Evolutionary conservation across 2,329 filamentous ascomycete genomes (phyloP).

Genomic region (Cordyceps militaris): DNA sequence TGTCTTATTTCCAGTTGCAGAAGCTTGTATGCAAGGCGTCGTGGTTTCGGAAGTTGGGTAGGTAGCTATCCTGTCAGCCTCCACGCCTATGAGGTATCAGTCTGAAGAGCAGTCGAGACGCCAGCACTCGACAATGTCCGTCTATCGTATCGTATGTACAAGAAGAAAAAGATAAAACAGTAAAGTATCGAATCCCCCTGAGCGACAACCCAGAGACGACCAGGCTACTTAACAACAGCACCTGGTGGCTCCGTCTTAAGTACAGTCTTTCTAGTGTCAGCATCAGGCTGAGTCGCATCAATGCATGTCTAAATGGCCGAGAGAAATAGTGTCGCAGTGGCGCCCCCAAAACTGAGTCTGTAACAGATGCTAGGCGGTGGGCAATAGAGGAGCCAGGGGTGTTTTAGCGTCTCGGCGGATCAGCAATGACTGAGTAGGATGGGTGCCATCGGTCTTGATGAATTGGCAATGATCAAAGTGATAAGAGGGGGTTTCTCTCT

Average conservation of each 20-base stretch:
- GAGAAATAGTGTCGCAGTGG: constrained; percentile 1
- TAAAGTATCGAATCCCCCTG: not conserved
- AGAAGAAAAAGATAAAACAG: not conserved
- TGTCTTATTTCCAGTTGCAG: not conserved
- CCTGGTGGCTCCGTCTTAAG: not conserved
- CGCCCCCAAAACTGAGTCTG: constrained; percentile 4
- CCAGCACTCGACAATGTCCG: not conserved
- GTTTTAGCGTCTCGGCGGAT: not conserved
- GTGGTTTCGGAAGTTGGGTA: not conserved
- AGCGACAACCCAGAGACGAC: not conserved
- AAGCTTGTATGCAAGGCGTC: not conserved
- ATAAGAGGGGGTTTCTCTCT: no score
- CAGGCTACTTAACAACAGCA: constrained; percentile 1
- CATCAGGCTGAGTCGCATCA: constrained; percentile 4
- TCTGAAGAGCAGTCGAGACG: not conserved
- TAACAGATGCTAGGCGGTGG: not conserved
- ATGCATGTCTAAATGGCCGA: not conserved
- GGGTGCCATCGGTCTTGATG: no score
- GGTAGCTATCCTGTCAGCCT: not conserved
- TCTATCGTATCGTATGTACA: not conserved
- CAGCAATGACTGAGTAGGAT: no score
- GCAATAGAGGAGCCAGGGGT: not conserved
- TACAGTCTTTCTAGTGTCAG: constrained; percentile 2
- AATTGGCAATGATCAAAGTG: no score
- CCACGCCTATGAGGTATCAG: not conserved